Evolutionary conservation across 805 yeast species (phyloP), one percentile per base, ranked within the genome.

Genomic region (Cyberlindnera xylosilytica): DNA sequence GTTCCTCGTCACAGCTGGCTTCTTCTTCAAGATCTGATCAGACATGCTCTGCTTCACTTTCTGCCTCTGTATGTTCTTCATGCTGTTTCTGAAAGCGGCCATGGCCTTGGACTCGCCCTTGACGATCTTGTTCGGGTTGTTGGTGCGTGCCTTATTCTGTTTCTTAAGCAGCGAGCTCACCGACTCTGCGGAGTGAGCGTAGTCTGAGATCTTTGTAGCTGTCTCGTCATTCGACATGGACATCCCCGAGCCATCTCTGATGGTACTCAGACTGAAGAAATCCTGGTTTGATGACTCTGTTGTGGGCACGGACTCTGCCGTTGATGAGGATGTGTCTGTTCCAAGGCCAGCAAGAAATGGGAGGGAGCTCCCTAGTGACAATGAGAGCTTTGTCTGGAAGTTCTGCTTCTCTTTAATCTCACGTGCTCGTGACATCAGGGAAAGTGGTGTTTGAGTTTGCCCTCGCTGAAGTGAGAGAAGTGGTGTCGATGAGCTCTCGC

Each of bases 351-450:
- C 33, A 9, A 56, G 56, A 3, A 49, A 47, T 1, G 40, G n/a
- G 2, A 42, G 33, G 6, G 60, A 50, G 16, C 45, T 44, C 9
- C 49, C 47, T 13, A 50, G 22, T 0, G 57, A 53, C 2, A 54
- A 39, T 18, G 55, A 56, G n/a, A 58, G 41, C 26, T 39, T 47
- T 2, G 58, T 54, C 36, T 55, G 60, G 1, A 58, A 12, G 18
- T 54, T 53, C 36, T 55, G 49, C 38, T 56, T 58, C 33, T 51
- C 43, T 36, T 45, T 53, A 35, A 58, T 58, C 49, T 58, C 62
- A 20, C 37, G 42, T 9, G 43, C 58, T 29, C 44, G 50, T 10
- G 62, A 56, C 62, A 57, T 54, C 18, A 12, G 11, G 8, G 18
- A 16, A 11, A 15, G 4, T 20, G 9, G 12, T 12, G 17, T 15